Conservation (phyloP, 257 asterid genomes). For the Przewalskia tangutica region DNA sequence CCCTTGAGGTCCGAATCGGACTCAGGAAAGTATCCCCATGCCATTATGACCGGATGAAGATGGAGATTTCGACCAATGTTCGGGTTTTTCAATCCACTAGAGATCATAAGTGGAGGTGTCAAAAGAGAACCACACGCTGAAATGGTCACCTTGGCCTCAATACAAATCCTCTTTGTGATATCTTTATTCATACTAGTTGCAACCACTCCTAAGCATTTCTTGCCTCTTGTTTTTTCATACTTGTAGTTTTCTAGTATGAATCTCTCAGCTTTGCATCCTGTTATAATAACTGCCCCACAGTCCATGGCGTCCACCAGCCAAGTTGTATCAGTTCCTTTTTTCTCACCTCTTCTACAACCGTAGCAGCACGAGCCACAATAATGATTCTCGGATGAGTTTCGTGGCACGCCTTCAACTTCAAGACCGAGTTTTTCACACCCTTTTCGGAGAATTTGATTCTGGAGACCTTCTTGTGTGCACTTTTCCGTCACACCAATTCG, state of each 20-base stretch:
- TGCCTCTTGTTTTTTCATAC: conserved; percentile 3
- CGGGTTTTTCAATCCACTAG: conserved; percentile 58
- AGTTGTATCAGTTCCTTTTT: conserved; percentile 72
- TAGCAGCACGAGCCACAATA: conserved; percentile 74
- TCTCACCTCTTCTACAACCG: conserved; percentile 72
- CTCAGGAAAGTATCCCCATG: conserved; percentile 89
- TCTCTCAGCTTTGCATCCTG: conserved; percentile 62
- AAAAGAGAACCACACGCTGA: conserved; percentile 80
- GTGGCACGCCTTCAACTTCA: conserved; percentile 32
- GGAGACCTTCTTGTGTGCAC: conserved; percentile 61
- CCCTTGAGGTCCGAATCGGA: conserved; percentile 31
- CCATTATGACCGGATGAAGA: conserved; percentile 81
- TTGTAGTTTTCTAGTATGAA: conserved; percentile 22
- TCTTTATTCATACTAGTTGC: conserved; percentile 29
- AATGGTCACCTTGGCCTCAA: conserved; percentile 58
- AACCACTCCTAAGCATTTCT: conserved; percentile 54
- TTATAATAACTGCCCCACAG: conserved; percentile 55
- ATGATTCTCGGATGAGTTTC: conserved; percentile 61
- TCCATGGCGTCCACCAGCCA: conserved; percentile 87
- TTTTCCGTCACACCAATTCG: conserved; percentile 58
- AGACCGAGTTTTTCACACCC: conserved; percentile 72
- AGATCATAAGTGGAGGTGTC: conserved; percentile 68
- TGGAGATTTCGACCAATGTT: conserved; percentile 75
- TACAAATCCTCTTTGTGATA: conserved; percentile 23
- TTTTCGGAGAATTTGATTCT: conserved; percentile 49